Evolutionary conservation across 805 yeast genomes (phyloP), one percentile per base, ranked within the genome.

Genomic region (Candida boleticola): DNA sequence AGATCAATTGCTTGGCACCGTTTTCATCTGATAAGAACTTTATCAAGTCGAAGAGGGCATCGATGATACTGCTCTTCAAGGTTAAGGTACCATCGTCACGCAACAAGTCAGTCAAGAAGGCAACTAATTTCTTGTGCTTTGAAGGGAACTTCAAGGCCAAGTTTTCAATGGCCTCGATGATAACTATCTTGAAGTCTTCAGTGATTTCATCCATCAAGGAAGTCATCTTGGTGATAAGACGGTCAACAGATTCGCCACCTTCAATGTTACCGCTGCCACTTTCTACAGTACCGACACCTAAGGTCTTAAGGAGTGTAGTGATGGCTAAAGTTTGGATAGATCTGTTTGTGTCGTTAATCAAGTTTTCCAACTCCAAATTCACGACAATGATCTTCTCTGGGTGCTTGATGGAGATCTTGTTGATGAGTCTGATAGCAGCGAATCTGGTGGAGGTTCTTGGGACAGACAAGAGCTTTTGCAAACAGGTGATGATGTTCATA

Each of bases 321-420:
- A 93, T 93, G 21, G 99, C 97, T 65, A 89, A 92, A 13, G 99
- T 93, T 11, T 98, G 92, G 50, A 93, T 82, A 26, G 96, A 83
- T 67, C 96, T 82, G 68, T 88, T 89, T 20, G 90, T 62, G 63
- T 92, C 98, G 59, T 84, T 83, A 55, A 93, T 87, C 61, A 93
- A 76, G 25, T 80, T 70, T 67, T 93, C 98, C 57, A 93, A 77
- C 62, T 90, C 97, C 39, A 76, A 70, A 59, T 89, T 93, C 63
- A 95, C 89, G 35, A 79, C 77, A 49, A 85, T 80, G 39, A 85
- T 77, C 55, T 80, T 83, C 52, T 84, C 87, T 6, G 98, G 96
- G 47, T 81, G 80, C 50, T 75, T 78, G 76, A 85, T 73, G 3
- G 98, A 92, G 52, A 87, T 79, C 57, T 83, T 82, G 71, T 89